Percentiles rank a stretch among this genome's conserved stretches.
Conservation (phyloP, 345 rosid species). For the Cardiospermum halicacabum region DNA sequence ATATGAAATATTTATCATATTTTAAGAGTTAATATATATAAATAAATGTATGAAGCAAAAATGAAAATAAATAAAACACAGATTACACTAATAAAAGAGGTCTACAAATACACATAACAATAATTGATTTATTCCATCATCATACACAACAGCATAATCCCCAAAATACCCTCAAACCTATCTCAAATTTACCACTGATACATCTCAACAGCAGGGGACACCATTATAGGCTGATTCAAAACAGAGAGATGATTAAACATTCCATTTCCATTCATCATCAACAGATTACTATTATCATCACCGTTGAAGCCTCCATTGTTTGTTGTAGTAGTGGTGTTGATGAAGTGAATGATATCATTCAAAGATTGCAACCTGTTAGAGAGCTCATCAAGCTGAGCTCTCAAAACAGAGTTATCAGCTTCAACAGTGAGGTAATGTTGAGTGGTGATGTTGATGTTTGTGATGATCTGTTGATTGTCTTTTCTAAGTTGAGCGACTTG, state of each 20-base stretch:
- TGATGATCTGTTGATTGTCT: conserved; percentile 55
- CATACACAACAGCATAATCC: too few relatives aligned
- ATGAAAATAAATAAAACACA: too few relatives aligned
- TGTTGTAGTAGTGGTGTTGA: conserved; percentile 19
- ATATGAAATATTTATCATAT: too few relatives aligned
- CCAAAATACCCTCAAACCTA: too few relatives aligned
- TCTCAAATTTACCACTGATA: conserved; percentile 40
- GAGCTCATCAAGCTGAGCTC: conserved; percentile 71
- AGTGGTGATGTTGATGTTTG: conserved; percentile 48
- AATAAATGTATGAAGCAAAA: too few relatives aligned
- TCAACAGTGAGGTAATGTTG: conserved; percentile 54
- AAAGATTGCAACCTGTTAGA: conserved; percentile 61
- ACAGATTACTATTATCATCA: too few relatives aligned
- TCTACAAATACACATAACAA: too few relatives aligned
- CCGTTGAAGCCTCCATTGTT: too few relatives aligned
- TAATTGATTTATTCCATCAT: too few relatives aligned
- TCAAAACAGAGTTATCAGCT: conserved; percentile 72
- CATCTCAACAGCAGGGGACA: conserved; percentile 63
- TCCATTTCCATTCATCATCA: too few relatives aligned
- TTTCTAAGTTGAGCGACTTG: conserved; percentile 48
- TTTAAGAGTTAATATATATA: too few relatives aligned
- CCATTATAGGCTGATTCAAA: conserved; percentile 69
- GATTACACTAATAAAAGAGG: too few relatives aligned
- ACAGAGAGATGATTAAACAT: conserved; percentile 30
- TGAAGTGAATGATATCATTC: conserved; percentile 52